Evolutionary conservation across 2,329 filamentous ascomycete species (phyloP).

Genomic region (Stylonectria norvegica): DNA sequence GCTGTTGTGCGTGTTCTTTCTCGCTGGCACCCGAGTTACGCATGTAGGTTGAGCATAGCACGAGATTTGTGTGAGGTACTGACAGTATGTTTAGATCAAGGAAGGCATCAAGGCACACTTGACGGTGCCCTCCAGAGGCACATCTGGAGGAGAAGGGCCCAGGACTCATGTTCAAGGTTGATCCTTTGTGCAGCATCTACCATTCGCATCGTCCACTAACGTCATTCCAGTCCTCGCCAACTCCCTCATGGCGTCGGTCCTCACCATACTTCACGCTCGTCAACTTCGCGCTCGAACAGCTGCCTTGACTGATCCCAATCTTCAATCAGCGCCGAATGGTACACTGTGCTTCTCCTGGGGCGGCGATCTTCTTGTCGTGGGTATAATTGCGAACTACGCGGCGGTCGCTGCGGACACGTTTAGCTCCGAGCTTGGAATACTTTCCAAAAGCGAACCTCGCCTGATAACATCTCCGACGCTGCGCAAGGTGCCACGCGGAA

Average conservation of each 20-base stretch:
- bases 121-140: slow-evolving; percentile 73
- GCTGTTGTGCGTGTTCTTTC: slow-evolving; percentile 79
- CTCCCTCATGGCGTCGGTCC: slow-evolving; percentile 70
- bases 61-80: slow-evolving; percentile 5
- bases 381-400: slow-evolving; percentile 79
- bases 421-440: slow-evolving; percentile 89
- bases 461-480: slow-evolving; percentile 79
- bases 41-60: slow-evolving; percentile 55
- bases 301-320: slow-evolving; percentile 34
- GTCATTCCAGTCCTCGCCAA: slow-evolving; percentile 70
- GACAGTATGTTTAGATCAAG: slow-evolving; percentile 62
- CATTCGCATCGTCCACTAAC: slow-evolving; percentile 2
- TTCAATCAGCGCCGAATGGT: slow-evolving; percentile 33
- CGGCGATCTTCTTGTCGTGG: slow-evolving; percentile 60
- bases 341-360: slow-evolving; percentile 57
- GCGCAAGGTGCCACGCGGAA: slow-evolving; percentile 79
- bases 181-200: not conserved
- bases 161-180: slow-evolving; percentile 77
- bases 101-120: slow-evolving; percentile 78
- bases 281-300: slow-evolving; percentile 51
- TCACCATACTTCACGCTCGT: slow-evolving; percentile 57
- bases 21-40: slow-evolving; percentile 78
- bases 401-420: slow-evolving; percentile 92
- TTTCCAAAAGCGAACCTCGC: slow-evolving; percentile 71
- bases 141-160: slow-evolving; percentile 73